Conservation (phyloP, 1,139 yeast genomes). For the Geotrichum phurueaensis region DNA sequence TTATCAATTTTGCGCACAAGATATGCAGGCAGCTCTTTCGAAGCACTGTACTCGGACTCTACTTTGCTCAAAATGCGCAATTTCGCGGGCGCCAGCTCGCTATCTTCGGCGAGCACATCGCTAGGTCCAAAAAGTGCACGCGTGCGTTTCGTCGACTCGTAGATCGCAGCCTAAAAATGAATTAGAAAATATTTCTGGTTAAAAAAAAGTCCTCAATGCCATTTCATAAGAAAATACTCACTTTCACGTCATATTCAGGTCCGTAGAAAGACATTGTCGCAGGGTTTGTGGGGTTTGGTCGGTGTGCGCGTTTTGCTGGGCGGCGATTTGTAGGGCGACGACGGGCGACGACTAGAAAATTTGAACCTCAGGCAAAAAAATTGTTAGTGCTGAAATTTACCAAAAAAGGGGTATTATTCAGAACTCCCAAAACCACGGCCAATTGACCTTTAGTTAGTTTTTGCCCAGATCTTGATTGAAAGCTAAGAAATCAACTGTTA, state of each 20-base stretch:
- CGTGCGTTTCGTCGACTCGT: constrained; percentile 11
- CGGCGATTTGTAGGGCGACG: neutral
- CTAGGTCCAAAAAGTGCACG: constrained; percentile 8
- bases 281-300: neutral
- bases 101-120: constrained; percentile 1
- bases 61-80: constrained; percentile 20
- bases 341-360: neutral
- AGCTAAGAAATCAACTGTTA: neutral
- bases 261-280: constrained; percentile 14
- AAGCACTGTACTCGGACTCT: constrained; percentile 21
- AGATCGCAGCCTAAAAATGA: constrained; percentile 7
- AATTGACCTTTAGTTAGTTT: neutral
- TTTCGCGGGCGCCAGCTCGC: constrained; percentile 6
- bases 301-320: neutral
- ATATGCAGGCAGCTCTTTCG: constrained; percentile 24
- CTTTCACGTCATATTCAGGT: constrained; percentile 4
- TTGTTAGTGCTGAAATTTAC: neutral
- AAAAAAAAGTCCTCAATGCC: neutral
- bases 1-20: constrained; percentile 21
- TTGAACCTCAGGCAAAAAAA: neutral
- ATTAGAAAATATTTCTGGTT: neutral
- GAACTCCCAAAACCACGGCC: neutral
- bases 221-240: neutral
- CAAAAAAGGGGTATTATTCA: neutral
- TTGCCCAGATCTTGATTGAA: neutral